These are phyloP conservation scores for Rhodotorula taiwanensis DNA, from an alignment of 768 basidiomycete genomes.

Conservation along the genomic window DNA sequence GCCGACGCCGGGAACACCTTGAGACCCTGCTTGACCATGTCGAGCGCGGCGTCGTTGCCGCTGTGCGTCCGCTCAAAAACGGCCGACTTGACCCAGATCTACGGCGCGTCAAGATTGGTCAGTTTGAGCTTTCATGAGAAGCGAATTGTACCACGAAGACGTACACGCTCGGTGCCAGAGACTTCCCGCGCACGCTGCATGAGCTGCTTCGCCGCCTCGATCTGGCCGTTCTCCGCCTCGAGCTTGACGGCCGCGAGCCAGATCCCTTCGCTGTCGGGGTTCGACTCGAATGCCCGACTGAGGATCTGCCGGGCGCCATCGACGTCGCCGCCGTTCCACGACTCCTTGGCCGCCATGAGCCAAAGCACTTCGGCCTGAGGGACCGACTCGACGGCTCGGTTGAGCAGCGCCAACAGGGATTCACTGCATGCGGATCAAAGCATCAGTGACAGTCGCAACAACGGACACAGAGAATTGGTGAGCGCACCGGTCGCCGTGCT, in stretches of 20 bases:
- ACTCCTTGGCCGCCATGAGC: slow-evolving; percentile 98
- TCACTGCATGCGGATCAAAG: slow-evolving; percentile 50
- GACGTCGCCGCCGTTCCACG: slow-evolving; percentile 84
- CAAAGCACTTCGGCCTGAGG: slow-evolving; percentile 94
- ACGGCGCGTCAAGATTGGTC: slow-evolving; percentile 11
- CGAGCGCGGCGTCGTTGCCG: slow-evolving; percentile 62
- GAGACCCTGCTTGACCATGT: slow-evolving; percentile 67
- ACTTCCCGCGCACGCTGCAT: slow-evolving; percentile 81
- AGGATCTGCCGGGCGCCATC: slow-evolving; percentile 83
- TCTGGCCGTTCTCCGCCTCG: slow-evolving; percentile 89
- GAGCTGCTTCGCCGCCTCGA: slow-evolving; percentile 75
- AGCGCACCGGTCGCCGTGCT: slow-evolving; percentile 69
- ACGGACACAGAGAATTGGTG: too few relatives aligned
- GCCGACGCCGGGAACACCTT: slow-evolving; percentile 78
- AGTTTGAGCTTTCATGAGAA: too few relatives aligned
- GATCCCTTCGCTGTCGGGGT: slow-evolving; percentile 93
- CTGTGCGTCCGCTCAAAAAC: slow-evolving; percentile 90
- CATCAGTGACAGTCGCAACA: too few relatives aligned
- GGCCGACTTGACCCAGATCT: slow-evolving; percentile 99
- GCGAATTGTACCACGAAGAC: slow-evolving; percentile 37
- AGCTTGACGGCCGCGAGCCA: slow-evolving; percentile 97
- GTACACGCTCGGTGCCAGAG: slow-evolving; percentile 81
- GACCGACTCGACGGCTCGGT: slow-evolving; percentile 76
- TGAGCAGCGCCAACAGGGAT: slow-evolving; percentile 71
- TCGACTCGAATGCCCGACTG: slow-evolving; percentile 81